A percentile compares a stretch with the other conserved stretches of the same genome.
Conservation (phyloP, 2,329 filamentous ascomycete genomes). For the Pseudocercospora musae region DNA sequence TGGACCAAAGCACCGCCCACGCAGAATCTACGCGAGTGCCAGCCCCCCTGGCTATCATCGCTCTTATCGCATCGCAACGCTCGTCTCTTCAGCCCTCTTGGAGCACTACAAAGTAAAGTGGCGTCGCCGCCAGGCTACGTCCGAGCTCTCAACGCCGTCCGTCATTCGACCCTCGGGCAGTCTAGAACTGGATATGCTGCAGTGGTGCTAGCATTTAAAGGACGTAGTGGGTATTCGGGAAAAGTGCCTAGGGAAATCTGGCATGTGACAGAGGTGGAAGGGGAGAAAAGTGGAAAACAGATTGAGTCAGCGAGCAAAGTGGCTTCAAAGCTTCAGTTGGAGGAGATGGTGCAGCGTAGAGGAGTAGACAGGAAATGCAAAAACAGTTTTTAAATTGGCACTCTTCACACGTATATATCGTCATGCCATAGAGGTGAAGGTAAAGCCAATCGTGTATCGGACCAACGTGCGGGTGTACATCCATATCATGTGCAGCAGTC, state of each 20-base stretch:
- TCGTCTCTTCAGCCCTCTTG: neutral
- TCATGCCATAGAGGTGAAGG: neutral
- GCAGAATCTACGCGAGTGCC: neutral
- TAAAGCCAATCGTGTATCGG: neutral
- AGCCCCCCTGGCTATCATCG: neutral
- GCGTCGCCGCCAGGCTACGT: neutral
- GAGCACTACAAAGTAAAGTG: neutral
- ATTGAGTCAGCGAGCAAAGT: neutral
- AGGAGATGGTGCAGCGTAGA: neutral
- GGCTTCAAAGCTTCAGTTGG: slow-evolving; percentile 1
- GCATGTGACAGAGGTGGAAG: neutral
- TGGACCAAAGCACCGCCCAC: neutral
- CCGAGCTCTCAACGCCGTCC: neutral
- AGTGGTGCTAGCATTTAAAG: neutral
- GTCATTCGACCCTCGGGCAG: neutral
- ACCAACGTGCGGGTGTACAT: neutral
- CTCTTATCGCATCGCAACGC: neutral
- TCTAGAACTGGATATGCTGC: neutral
- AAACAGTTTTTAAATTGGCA: neutral
- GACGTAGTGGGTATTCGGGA: neutral
- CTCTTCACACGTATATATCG: neutral
- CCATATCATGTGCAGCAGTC: neutral
- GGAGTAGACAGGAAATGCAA: neutral
- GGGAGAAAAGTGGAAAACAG: neutral
- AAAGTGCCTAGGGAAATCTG: neutral